Conservation (phyloP, 2,329 filamentous ascomycete species). For the Aureobasidium leucospermi region DNA sequence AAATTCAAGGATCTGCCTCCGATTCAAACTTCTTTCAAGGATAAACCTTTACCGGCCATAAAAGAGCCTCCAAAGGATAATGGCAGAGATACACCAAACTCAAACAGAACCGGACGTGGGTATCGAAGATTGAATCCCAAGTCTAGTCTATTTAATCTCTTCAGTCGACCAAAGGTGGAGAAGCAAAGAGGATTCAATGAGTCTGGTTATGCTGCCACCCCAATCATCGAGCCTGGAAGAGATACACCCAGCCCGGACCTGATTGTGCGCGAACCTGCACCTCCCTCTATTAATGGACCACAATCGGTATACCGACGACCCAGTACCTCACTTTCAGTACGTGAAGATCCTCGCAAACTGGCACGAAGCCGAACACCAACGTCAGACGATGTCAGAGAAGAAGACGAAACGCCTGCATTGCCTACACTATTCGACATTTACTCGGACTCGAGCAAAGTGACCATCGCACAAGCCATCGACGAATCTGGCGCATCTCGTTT, state of each 20-base stretch:
- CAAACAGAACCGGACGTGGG: background rate
- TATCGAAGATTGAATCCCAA: conserved; percentile 1
- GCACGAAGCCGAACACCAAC: background rate
- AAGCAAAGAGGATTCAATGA: conserved; percentile 40
- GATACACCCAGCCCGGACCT: conserved; percentile 1
- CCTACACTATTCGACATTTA: conserved; percentile 7
- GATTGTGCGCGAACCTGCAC: background rate
- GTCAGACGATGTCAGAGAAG: background rate
- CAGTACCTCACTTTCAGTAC: conserved; percentile 1
- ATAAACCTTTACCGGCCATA: conserved; percentile 15
- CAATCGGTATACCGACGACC: background rate
- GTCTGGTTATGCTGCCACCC: conserved; percentile 26
- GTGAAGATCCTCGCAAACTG: background rate
- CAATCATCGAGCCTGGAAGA: background rate
- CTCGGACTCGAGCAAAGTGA: conserved; percentile 8
- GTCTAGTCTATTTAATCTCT: conserved; percentile 39
- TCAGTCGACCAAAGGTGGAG: conserved; percentile 44
- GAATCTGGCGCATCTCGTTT: background rate
- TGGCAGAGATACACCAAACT: background rate
- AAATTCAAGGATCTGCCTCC: conserved; percentile 9
- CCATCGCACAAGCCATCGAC: conserved; percentile 7
- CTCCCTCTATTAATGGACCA: background rate
- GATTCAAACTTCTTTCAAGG: conserved; percentile 4
- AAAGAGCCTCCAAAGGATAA: background rate
- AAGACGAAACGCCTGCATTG: background rate